phyloP scores from a whole-genome alignment of 768 basidiomycete genomes.

The Russula emetica region DNA sequence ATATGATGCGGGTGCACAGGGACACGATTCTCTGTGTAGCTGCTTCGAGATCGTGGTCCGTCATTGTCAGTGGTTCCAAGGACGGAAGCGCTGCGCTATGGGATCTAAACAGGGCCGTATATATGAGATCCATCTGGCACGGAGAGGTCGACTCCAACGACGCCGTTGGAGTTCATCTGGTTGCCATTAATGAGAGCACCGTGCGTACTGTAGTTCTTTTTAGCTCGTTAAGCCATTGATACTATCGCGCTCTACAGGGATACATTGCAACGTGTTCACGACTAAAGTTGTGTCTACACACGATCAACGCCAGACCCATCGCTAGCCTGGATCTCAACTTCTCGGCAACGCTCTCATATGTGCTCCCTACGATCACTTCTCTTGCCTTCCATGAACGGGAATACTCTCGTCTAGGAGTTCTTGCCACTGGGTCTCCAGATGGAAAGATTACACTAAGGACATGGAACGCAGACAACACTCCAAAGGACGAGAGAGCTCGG shows the following conservation, averaged over 20 bases:
- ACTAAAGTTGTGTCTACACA: conserved; percentile 69
- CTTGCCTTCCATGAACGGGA: conserved; percentile 88
- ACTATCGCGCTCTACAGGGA: conserved; percentile 47
- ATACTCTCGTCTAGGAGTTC: conserved; percentile 68
- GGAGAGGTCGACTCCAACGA: conserved; percentile 36
- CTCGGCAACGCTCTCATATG: conserved; percentile 42
- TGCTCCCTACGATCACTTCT: conserved; percentile 57
- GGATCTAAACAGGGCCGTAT: conserved; percentile 83
- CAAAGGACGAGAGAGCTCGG: conserved; percentile 55
- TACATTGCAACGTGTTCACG: conserved; percentile 82
- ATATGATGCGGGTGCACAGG: conserved; percentile 79
- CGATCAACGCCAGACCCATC: conserved; percentile 80
- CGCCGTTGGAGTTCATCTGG: conserved; percentile 52
- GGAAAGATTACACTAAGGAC: conserved; percentile 77
- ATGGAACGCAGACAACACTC: conserved; percentile 76
- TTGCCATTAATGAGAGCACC: conserved; percentile 81
- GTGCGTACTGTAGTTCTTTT: conserved; percentile 42
- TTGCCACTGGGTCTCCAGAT: conserved; percentile 77
- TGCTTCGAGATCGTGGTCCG: conserved; percentile 77
- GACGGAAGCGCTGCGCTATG: conserved; percentile 86
- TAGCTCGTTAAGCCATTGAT: conserved; percentile 11
- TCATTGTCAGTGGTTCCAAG: conserved; percentile 76
- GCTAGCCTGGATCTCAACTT: conserved; percentile 59
- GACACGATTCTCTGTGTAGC: conserved; percentile 62
- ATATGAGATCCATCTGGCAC: conserved; percentile 79